Evolutionary conservation across 2,329 filamentous ascomycete species (phyloP), one percentile per base, ranked within the genome.

Genomic region (Verticillium albo-atrum): DNA sequence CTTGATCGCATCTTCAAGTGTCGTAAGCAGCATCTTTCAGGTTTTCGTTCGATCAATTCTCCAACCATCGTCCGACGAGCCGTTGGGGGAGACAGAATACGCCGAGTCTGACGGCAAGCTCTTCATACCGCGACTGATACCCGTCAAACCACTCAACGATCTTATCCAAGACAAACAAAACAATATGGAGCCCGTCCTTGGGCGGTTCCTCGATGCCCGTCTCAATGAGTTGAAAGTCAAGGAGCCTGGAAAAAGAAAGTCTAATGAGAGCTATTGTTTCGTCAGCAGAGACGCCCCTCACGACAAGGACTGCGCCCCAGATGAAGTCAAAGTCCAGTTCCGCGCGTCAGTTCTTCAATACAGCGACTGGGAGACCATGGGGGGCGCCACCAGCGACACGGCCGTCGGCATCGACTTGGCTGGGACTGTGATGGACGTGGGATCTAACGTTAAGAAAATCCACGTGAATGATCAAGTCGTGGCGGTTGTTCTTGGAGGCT

Each of bases 71-170:
- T 12, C 61, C 54, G 9, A 35, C 37, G 12, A 60, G 0, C 26
- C 53, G 4, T 57, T 65, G 3, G 64, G 60, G 5, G 79, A 82
- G 53, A 69, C 71, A 1, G 81, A 84, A 60, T 83, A 76, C 61
- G 73, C 73, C 2, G 75, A 77, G 58, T 65, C 71, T 4, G 61
- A 67, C 2, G 73, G 73, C 3, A 66, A 66, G 27, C 58, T 82
- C 3, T 76, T 70, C 60, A 73, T 82, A 4, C 79, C 82, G 6
- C 75, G 82, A 4, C 69, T 84, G 2, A 65, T 70, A 51, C 75
- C 77, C 0, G 61, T 82, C 1, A 35, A 60, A 2, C 34, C 62
- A 1, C 64, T 84, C 28, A 84, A 83, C 61, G 65, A 66, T 5
- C 60, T 79, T n/a, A 75, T 84, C 2, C 80, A 82, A 62, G 65